phyloP scores from a whole-genome alignment of 805 yeast species.

The Candida michaelii region DNA sequence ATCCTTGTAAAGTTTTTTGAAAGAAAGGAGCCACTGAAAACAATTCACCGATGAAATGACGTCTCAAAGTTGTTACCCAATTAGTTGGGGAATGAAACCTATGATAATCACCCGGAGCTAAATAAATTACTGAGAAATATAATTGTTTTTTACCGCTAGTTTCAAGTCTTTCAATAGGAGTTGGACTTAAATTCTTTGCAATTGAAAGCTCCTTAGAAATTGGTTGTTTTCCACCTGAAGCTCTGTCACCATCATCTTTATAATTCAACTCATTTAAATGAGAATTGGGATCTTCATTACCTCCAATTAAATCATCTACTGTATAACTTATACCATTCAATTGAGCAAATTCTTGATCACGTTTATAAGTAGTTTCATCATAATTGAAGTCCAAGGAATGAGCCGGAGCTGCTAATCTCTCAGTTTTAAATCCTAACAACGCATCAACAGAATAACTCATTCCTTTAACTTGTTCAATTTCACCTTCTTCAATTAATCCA shows the following conservation, averaged over 20 bases:
- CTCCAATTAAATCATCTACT: constrained; percentile 66
- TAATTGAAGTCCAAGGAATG: constrained; percentile 48
- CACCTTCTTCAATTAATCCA: constrained; percentile 79
- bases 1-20: constrained; percentile 80
- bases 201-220: constrained; percentile 37
- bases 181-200: constrained; percentile 41
- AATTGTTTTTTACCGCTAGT: constrained; percentile 51
- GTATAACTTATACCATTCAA: constrained; percentile 73
- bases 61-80: constrained; percentile 92
- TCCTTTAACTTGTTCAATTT: constrained; percentile 96
- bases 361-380: constrained; percentile 42
- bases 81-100: constrained; percentile 93
- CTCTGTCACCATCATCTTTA: constrained; percentile 69
- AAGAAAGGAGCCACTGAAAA: constrained; percentile 96
- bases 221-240: constrained; percentile 36
- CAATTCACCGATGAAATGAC: constrained; percentile 94
- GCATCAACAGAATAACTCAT: constrained; percentile 89
- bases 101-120: constrained; percentile 98
- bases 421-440: constrained; percentile 65
- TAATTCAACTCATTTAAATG: constrained; percentile 50
- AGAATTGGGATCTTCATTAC: constrained; percentile 29
- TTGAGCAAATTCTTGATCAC: constrained; percentile 75
- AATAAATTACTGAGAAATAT: constrained; percentile 85
- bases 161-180: constrained; percentile 30
- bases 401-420: constrained; percentile 54